Base-by-base conservation (phyloP, 495 filamentous ascomycete genomes). In the Podospora fimiseda region DNA sequence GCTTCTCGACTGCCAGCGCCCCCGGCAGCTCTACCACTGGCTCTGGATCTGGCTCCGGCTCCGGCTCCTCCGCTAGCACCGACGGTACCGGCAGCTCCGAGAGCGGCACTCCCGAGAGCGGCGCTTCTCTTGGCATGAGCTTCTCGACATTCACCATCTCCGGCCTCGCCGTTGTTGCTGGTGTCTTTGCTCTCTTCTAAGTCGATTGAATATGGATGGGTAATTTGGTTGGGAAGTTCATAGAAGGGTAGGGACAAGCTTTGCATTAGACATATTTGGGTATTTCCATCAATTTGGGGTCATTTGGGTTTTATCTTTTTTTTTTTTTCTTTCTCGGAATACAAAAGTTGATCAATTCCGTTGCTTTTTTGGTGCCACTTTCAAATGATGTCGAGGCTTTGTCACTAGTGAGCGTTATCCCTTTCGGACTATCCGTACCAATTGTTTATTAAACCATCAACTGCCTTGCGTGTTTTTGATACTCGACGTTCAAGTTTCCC, bases 111-210 rank as follows among this genome's bases (percentile, higher is more conserved):
- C 19, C 11, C 2, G 48, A 42, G 37, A 40, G 42, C 44, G 38
- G 23, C 23, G 51, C 56, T n/a, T 33, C 45, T 49, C 48, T 56
- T 1, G 59, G 47, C 45, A 53, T 52, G 52, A 43, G 48, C 22
- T 44, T 59, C 13, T 61, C 59, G 27, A 46, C 41, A 0, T 56
- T 50, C 11, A 46, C 54, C 2, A 45, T 50, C n/a, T 56, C 42
- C 38, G 38, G 55, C 51, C 47, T 62, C 38, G 57, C 53, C 18
- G 51, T 64, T 33, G 45, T 62, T 39, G 60, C 52, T 23, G 62
- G 56, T 24, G 36, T 58, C 27, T 58, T 64, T 52, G 57, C 59
- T 50, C 45, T 64, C 18, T 50, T 64, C 24, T 64, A 62, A 54
- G 50, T 43, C 9, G 6, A 21, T 33, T 20, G 13, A 19, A 43